Evolutionary conservation across 257 asterid genomes (phyloP).

Genomic region (Cordia subcordata): DNA sequence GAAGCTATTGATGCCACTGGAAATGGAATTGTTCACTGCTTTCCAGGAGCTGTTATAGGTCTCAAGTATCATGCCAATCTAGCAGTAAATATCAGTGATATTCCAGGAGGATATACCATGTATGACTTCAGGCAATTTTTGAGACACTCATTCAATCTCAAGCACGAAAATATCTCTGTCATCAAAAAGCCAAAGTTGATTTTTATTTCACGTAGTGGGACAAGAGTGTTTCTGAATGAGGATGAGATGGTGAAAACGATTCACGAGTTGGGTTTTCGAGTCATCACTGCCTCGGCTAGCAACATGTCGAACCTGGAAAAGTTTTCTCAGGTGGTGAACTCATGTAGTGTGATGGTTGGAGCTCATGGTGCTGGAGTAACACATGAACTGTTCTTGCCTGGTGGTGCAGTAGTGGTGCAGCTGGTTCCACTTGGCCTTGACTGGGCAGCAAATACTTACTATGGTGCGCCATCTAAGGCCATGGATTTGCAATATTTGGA

Average conservation of each 20-base stretch:
- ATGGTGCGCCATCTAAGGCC: conserved; percentile 35
- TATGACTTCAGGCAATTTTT: conserved; percentile 36
- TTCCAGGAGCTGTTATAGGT: conserved; percentile 44
- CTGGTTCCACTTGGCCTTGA: conserved; percentile 38
- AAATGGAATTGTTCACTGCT: conserved; percentile 41
- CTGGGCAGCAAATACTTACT: conserved; percentile 36
- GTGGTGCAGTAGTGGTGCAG: conserved; percentile 46
- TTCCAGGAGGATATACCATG: conserved; percentile 36
- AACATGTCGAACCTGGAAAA: conserved; percentile 21
- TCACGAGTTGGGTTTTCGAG: conserved; percentile 42
- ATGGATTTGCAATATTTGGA: conserved; percentile 46
- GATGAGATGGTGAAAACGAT: conserved; percentile 35
- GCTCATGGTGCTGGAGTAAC: conserved; percentile 66
- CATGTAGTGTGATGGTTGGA: conserved; percentile 50
- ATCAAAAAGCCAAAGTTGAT: conserved; percentile 25
- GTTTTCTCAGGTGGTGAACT: conserved; percentile 29
- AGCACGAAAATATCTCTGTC: conserved; percentile 18
- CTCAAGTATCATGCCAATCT: conserved; percentile 40
- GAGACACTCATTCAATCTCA: conserved; percentile 21
- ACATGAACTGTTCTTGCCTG: conserved; percentile 47
- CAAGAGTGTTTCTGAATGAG: conserved; percentile 48
- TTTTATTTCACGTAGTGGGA: conserved; percentile 35
- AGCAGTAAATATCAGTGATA: conserved; percentile 32
- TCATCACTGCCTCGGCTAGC: conserved; percentile 20
- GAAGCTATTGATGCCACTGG: conserved; percentile 33